Conservation (phyloP, 257 asterid species). For the Scutellaria baicalensis region DNA sequence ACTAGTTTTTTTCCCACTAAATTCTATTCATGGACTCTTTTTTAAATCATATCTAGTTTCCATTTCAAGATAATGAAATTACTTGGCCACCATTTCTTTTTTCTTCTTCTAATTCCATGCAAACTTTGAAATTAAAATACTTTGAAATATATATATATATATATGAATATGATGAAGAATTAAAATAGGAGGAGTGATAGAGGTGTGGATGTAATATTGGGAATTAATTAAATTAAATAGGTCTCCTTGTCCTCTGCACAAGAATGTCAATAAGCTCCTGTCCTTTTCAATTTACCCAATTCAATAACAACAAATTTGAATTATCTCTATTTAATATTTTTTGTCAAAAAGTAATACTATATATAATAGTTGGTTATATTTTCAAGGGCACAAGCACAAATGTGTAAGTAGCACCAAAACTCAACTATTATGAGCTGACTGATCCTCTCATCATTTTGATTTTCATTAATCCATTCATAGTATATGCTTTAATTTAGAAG, state of each 20-base stretch:
- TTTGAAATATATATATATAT: too few species aligned
- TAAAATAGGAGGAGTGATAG: too few species aligned
- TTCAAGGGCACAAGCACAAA: slow-evolving; percentile 11
- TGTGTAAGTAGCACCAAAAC: slow-evolving; percentile 9
- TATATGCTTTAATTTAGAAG: too few species aligned
- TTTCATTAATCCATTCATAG: too few species aligned
- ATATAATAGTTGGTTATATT: slow-evolving; percentile 15
- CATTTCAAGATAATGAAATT: background rate
- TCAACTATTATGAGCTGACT: slow-evolving; percentile 26
- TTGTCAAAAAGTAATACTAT: background rate
- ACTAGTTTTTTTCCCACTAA: background rate
- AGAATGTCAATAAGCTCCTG: slow-evolving; percentile 45
- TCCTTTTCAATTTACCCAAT: slow-evolving; percentile 36
- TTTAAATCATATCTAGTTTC: background rate
- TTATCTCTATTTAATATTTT: too few species aligned
- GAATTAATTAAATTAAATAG: too few species aligned
- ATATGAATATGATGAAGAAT: too few species aligned
- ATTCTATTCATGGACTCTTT: slow-evolving; percentile 1
- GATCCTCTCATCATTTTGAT: too few species aligned
- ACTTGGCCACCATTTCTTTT: background rate
- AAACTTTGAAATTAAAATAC: background rate
- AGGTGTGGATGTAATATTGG: background rate
- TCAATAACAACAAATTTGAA: slow-evolving; percentile 22
- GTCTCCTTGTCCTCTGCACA: slow-evolving; percentile 37
- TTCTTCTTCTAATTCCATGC: background rate